Evolutionary conservation across 2,329 filamentous ascomycete genomes (phyloP).

Genomic region (Aspergillus intermedius): DNA sequence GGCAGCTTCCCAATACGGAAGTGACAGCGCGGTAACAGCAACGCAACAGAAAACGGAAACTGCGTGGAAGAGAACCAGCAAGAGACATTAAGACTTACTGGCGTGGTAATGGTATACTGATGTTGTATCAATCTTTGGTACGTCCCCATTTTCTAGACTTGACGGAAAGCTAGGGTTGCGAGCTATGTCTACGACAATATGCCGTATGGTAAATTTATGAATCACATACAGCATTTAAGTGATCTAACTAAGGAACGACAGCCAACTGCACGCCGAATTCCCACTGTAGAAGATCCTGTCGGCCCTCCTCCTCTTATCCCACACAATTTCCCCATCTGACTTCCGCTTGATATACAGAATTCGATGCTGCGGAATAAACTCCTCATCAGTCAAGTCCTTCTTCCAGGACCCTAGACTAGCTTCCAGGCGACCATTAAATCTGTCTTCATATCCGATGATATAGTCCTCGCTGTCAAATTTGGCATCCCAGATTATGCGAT

Average conservation of each 20-base stretch:
- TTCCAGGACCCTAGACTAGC: constrained; percentile 46
- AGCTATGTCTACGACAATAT: too few species aligned
- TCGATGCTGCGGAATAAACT: constrained; percentile 52
- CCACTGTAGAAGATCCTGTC: constrained; percentile 45
- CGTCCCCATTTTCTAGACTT: too few species aligned
- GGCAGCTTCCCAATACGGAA: not conserved
- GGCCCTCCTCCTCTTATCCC: constrained; percentile 44
- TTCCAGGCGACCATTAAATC: constrained; percentile 47
- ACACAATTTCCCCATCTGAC: constrained; percentile 38
- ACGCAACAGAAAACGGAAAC: not conserved
- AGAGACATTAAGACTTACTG: not conserved
- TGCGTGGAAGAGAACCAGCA: not conserved
- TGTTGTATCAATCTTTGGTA: too few species aligned
- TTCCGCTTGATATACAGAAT: constrained; percentile 45
- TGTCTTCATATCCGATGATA: constrained; percentile 49
- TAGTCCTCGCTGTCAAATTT: constrained; percentile 40
- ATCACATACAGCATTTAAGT: constrained; percentile 3
- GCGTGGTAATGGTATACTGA: too few species aligned
- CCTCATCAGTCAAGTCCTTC: constrained; percentile 48
- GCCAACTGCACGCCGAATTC: constrained; percentile 25
- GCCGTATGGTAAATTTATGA: too few species aligned
- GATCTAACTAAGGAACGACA: constrained; percentile 19
- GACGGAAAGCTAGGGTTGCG: too few species aligned
- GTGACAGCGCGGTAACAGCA: not conserved
- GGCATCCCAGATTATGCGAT: constrained; percentile 46